Percentiles rank a stretch among this genome's conserved stretches.
These are phyloP conservation scores for Lentinula guzmanii DNA, from an alignment of 768 basidiomycete genomes.

Conservation along the genomic window DNA sequence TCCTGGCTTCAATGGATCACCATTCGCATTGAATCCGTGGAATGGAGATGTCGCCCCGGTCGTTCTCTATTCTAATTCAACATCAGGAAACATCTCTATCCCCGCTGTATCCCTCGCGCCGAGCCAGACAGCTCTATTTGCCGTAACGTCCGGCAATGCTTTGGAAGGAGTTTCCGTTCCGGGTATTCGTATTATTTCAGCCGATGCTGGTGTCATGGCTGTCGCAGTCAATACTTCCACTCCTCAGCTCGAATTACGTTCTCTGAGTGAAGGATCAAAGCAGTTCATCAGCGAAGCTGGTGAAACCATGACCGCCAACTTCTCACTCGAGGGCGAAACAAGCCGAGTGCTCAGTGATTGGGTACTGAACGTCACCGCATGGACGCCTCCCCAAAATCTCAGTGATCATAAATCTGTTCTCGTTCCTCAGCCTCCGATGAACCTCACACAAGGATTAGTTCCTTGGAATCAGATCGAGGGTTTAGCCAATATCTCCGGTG, in stretches of 20 bases:
- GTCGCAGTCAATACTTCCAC: background rate
- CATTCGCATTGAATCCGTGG: conserved; percentile 13
- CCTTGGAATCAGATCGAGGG: conserved; percentile 10
- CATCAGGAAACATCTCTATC: conserved; percentile 10
- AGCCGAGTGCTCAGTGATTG: conserved; percentile 7
- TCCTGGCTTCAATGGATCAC: conserved; percentile 9
- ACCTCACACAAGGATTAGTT: conserved; percentile 10
- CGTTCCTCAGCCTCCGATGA: conserved; percentile 8
- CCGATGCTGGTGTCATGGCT: conserved; percentile 7
- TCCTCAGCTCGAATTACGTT: conserved; percentile 6
- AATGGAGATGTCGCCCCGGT: conserved; percentile 8
- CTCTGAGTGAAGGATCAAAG: conserved; percentile 4
- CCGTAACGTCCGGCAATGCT: conserved; percentile 6
- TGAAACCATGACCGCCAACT: background rate
- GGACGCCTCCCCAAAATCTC: conserved; percentile 11
- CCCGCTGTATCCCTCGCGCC: conserved; percentile 9
- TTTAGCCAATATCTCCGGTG: conserved; percentile 8
- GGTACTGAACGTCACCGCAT: conserved; percentile 11
- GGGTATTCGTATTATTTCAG: conserved; percentile 4
- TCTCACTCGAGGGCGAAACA: conserved; percentile 8
- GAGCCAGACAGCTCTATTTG: conserved; percentile 8
- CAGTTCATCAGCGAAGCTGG: conserved; percentile 6
- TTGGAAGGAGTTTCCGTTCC: conserved; percentile 6
- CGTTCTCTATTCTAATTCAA: conserved; percentile 7
- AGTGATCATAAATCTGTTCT: conserved; percentile 8